Percentiles rank a stretch among this genome's conserved stretches.
These are phyloP conservation scores for Neopestalotiopsis rosae DNA, from an alignment of 2,329 filamentous ascomycete species.

Conservation along the genomic window DNA sequence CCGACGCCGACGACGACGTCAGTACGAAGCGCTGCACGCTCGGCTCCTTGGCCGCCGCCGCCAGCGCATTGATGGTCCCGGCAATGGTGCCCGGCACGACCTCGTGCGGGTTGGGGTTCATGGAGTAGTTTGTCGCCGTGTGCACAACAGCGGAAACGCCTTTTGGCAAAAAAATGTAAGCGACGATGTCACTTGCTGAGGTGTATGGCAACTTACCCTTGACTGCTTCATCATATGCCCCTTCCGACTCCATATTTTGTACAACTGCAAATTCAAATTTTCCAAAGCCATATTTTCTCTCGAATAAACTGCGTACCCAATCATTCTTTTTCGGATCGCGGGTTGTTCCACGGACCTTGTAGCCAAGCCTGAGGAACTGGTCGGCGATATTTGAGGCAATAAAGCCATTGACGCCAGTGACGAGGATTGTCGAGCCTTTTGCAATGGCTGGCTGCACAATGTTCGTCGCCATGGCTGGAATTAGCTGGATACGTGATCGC, in stretches of 20 bases:
- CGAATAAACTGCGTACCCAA: conserved; percentile 8
- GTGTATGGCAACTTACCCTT: background rate
- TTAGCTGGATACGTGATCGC: no score
- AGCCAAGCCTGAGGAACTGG: conserved; percentile 44
- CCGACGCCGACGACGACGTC: conserved; percentile 3
- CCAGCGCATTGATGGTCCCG: background rate
- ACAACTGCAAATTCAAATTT: conserved; percentile 11
- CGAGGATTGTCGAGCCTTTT: conserved; percentile 2
- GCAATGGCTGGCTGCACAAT: background rate
- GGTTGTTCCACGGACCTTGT: conserved; percentile 43
- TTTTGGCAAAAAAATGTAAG: no score
- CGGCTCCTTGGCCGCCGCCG: conserved; percentile 11
- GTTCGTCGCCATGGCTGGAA: no score
- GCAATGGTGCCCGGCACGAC: conserved; percentile 4
- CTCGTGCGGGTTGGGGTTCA: conserved; percentile 8
- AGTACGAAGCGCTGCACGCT: conserved; percentile 14
- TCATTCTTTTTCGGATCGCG: conserved; percentile 10
- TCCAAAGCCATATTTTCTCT: background rate
- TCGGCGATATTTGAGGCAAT: conserved; percentile 46
- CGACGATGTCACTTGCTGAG: no score
- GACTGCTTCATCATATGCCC: background rate
- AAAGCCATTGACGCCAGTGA: conserved; percentile 43
- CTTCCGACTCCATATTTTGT: no score
- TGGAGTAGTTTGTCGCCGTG: background rate
- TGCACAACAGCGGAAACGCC: conserved; percentile 13